A percentile compares a stretch with the other conserved stretches of the same genome.
Conservation (phyloP, 2,329 filamentous ascomycete species). For the Ceratocystis harringtonii region DNA sequence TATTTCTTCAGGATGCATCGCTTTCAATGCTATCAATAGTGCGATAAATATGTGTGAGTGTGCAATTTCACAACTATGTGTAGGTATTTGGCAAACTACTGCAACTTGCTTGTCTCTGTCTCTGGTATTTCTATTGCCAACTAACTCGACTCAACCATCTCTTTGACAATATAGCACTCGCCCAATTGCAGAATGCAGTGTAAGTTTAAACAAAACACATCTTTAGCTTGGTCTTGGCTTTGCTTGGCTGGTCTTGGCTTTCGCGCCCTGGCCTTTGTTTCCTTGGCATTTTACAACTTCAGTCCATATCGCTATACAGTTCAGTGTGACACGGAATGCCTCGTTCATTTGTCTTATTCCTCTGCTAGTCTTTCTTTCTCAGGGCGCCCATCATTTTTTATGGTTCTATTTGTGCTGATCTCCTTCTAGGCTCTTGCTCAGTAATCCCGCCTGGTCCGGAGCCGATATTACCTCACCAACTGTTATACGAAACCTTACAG, state of each 20-base stretch:
- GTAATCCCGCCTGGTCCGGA: conserved; percentile 41
- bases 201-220: conserved; percentile 24
- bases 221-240: not conserved
- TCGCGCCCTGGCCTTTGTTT: not conserved
- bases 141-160: not conserved
- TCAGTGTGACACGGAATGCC: not conserved
- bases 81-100: not conserved
- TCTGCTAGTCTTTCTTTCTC: not conserved
- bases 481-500: conserved; percentile 42
- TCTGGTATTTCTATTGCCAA: not conserved
- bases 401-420: conserved; percentile 7
- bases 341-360: not conserved
- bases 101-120: conserved; percentile 2
- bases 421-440: conserved; percentile 39
- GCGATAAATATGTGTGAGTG: conserved; percentile 16
- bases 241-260: conserved; percentile 3
- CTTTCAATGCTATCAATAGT: conserved; percentile 8
- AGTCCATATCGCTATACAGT: not conserved
- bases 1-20: conserved; percentile 9
- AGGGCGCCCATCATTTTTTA: not conserved
- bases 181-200: conserved; percentile 37
- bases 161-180: conserved; percentile 28
- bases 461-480: conserved; percentile 36
- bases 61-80: not conserved
- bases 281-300: not conserved